Evolutionary conservation across 2,329 filamentous ascomycete species (phyloP), one percentile per base, ranked within the genome.

Genomic region (Coleophoma eucalyptorum): DNA sequence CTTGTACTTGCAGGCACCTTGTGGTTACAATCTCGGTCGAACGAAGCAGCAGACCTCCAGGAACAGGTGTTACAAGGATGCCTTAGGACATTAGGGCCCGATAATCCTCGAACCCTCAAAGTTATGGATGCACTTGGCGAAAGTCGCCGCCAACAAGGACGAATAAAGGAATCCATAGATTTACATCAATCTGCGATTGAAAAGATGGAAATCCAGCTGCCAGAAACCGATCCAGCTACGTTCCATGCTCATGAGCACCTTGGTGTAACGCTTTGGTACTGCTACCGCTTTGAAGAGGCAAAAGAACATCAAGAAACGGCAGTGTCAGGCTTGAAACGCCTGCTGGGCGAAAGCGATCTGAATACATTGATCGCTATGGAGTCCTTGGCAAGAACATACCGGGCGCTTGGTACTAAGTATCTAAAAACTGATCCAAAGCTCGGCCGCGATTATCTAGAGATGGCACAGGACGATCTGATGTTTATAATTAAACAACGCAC

Each of bases 51-150:
- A 16, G 49, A 49, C 13, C 43, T 67, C 13, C 57, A 61, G 43
- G 21, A 56, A 19, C 45, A 60, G 38, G 59, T 61, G 11, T 38
- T 65, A 5, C 13, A 61, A 16, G 53, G 52, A 32, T 62, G 58
- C 43, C 37, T 50, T 8, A 50, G 45, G 2, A 46, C 51, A 26
- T 50, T 63, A 11, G 64, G 66, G 10, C 48, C 45, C 21, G 45
- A 56, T 48, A 53, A 68, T 52, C 52, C 55, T 18, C 43, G 53
- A 21, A 67, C 64, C 7, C 52, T 67, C 11, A 59, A 53, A 26
- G 53, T 60, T 2, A 66, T 60, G 52, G 57, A 62, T 35, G 54
- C 26, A 3, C 50, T 67, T 13, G 66, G 59, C 3, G 33, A 44
- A 12, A 58, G 50, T 16, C 43, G 43, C 8, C 55, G 47, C 15